phyloP scores from a whole-genome alignment of 164 flowering plant species.

The Annona cherimola region DNA sequence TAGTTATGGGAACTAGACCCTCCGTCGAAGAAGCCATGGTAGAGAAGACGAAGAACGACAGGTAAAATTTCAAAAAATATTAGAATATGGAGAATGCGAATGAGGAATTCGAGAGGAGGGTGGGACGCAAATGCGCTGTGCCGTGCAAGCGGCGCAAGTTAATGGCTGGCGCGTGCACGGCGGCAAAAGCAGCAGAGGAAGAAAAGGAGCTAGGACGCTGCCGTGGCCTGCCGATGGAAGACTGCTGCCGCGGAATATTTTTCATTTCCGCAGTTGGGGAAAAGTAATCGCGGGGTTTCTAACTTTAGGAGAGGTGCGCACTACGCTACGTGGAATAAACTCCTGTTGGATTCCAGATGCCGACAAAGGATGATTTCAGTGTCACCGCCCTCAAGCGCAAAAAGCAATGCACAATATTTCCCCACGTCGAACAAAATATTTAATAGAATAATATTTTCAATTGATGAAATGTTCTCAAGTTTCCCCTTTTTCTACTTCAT shows the following conservation, averaged over 20 bases:
- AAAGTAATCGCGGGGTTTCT: not conserved
- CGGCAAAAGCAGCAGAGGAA: not conserved
- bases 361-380: no score
- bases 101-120: not conserved
- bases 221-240: not conserved
- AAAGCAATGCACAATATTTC: no score
- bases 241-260: not conserved
- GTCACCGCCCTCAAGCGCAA: no score
- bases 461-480: no score
- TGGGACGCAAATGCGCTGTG: not conserved
- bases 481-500: no score
- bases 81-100: not conserved
- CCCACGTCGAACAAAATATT: no score
- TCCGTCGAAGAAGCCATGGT: slow-evolving; percentile 80
- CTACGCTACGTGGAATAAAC: not conserved
- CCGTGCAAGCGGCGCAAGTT: not conserved
- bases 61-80: not conserved
- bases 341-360: no score
- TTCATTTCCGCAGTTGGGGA: not conserved
- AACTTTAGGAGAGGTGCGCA: not conserved
- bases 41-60: not conserved
- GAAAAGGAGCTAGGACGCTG: not conserved
- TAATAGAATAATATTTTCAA: no score
- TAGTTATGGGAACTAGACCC: slow-evolving; percentile 87
- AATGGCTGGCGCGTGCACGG: not conserved